Evolutionary conservation across 257 asterid species (phyloP).

Genomic region (Solanum peruvianum): DNA sequence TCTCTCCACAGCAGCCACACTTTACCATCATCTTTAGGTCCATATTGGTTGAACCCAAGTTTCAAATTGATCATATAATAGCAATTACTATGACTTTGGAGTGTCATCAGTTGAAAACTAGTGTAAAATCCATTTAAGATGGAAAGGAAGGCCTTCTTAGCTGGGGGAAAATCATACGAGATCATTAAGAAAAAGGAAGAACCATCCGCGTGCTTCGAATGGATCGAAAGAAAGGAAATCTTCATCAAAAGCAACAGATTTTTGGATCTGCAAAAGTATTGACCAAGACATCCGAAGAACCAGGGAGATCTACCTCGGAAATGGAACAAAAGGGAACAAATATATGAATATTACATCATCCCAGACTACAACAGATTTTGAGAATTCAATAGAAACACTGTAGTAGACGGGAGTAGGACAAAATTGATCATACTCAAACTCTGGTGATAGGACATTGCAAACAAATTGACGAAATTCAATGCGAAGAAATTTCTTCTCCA

Average conservation of each 20-base stretch:
- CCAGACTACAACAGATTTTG: not conserved
- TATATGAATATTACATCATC: not conserved
- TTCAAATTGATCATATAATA: not conserved
- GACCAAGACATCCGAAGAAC: not conserved
- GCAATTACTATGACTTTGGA: not conserved
- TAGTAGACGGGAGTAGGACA: not conserved
- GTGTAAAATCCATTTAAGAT: not conserved
- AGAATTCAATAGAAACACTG: not conserved
- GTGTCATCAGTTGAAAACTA: not conserved
- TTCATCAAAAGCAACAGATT: not conserved
- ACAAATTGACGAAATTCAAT: not conserved
- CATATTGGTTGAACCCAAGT: not conserved
- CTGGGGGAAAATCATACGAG: not conserved
- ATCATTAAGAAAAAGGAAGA: not conserved
- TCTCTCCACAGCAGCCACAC: not conserved
- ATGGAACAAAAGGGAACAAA: not conserved
- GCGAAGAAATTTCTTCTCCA: not conserved
- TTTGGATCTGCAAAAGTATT: not conserved
- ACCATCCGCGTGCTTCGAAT: not conserved
- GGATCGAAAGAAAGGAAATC: not conserved
- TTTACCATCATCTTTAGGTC: not conserved
- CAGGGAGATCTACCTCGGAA: not conserved
- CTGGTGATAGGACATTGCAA: not conserved
- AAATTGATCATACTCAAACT: not conserved
- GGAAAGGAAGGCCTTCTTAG: not conserved